These are phyloP conservation scores for Phyllosticta citriasiana DNA, from an alignment of 2,329 filamentous ascomycete species.

Conservation along the genomic window DNA sequence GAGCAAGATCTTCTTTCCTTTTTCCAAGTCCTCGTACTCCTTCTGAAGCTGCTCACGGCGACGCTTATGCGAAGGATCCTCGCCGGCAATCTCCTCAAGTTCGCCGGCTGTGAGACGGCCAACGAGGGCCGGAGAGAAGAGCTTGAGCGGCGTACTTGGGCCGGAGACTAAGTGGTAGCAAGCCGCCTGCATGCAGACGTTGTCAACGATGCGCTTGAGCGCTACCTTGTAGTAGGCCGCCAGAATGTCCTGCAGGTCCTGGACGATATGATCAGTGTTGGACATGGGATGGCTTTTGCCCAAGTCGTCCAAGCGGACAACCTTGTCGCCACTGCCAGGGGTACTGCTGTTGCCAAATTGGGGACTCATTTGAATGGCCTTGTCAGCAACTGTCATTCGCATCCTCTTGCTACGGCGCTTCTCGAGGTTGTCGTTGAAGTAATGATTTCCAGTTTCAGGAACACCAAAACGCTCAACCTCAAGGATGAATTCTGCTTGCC, in stretches of 20 bases:
- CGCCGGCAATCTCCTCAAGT: constrained; percentile 48
- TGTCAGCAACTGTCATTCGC: neutral
- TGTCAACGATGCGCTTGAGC: constrained; percentile 53
- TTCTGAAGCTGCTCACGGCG: constrained; percentile 35
- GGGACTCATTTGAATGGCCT: neutral
- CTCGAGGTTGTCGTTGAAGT: constrained; percentile 40
- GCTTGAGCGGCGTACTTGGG: constrained; percentile 39
- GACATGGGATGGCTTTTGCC: constrained; percentile 11
- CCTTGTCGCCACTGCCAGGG: neutral
- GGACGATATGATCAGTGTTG: constrained; percentile 30
- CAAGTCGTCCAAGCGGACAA: neutral
- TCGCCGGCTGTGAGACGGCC: constrained; percentile 37
- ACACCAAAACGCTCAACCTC: constrained; percentile 38
- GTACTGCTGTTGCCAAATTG: neutral
- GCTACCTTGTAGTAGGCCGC: constrained; percentile 53
- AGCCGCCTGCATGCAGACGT: constrained; percentile 48
- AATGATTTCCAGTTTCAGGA: constrained; percentile 43
- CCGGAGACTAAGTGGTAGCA: constrained; percentile 45
- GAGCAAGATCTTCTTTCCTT: constrained; percentile 24
- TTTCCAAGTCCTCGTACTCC: constrained; percentile 38
- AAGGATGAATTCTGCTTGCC: constrained; percentile 44
- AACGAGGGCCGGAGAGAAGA: constrained; percentile 45
- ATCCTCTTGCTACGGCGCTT: neutral
- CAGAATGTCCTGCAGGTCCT: constrained; percentile 52
- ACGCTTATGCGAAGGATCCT: constrained; percentile 36